Conservation (phyloP, 2,329 filamentous ascomycete genomes). For the Lizonia empirigonia region DNA sequence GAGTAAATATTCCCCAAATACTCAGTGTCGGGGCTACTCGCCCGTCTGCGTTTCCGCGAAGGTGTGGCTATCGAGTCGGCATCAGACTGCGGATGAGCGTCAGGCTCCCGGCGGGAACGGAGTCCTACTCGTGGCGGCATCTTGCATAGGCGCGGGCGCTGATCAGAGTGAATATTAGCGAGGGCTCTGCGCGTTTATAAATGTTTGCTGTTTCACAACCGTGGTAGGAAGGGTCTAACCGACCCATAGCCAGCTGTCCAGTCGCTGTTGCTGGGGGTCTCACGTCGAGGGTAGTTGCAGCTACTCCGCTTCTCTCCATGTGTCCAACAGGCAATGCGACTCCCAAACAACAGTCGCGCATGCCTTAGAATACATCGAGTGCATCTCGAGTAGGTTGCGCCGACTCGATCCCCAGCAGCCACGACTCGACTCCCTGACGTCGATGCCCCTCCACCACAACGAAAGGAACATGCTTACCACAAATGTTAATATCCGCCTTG, state of each 20-base stretch:
- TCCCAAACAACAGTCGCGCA: not conserved
- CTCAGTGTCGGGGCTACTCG: conserved; percentile 36
- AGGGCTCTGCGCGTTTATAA: conserved; percentile 15
- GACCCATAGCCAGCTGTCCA: conserved; percentile 11
- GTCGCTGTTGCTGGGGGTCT: conserved; percentile 13
- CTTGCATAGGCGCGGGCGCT: conserved; percentile 26
- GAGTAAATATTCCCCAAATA: conserved; percentile 13
- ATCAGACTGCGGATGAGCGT: conserved; percentile 44
- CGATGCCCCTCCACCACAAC: conserved; percentile 12
- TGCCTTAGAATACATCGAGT: not conserved
- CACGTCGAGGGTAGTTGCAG: conserved; percentile 3
- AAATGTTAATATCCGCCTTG: not conserved
- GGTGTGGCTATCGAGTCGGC: conserved; percentile 55
- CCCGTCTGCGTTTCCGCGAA: conserved; percentile 54
- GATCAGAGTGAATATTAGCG: conserved; percentile 22
- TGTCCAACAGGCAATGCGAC: conserved; percentile 4
- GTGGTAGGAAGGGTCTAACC: conserved; percentile 5
- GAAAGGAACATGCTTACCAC: conserved; percentile 13
- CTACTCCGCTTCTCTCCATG: not conserved
- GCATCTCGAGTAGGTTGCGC: conserved; percentile 4
- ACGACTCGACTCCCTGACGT: conserved; percentile 6
- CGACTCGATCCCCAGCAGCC: conserved; percentile 1
- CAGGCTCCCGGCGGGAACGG: conserved; percentile 40
- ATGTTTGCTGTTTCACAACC: conserved; percentile 19
- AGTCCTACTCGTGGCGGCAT: conserved; percentile 41